Conservation (phyloP, 192 early-diverging fungal genomes). For the Phlyctochytrium arcticum region DNA sequence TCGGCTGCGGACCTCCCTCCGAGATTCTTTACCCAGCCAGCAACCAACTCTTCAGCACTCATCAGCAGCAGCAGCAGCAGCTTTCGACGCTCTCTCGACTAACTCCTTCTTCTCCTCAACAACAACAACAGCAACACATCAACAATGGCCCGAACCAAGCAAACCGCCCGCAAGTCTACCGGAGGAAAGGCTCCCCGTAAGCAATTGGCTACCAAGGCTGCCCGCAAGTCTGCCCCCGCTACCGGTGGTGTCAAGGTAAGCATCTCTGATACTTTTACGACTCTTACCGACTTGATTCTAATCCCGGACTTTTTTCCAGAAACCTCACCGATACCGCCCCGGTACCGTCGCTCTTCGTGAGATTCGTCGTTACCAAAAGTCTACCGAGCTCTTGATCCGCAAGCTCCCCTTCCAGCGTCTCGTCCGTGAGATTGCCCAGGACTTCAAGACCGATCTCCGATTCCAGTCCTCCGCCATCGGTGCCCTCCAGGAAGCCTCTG, state of each 20-base stretch:
- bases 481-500: constrained; percentile 95
- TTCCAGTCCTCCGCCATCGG: constrained; percentile 99
- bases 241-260: constrained; percentile 88
- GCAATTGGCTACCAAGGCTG: constrained; percentile 81
- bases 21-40: background rate
- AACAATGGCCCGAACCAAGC: constrained; percentile 74
- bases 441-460: constrained; percentile 98
- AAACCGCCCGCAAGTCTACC: constrained; percentile 98
- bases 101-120: background rate
- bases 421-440: constrained; percentile 98
- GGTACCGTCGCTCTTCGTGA: constrained; percentile 82
- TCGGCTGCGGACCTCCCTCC: background rate
- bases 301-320: constrained; percentile 50
- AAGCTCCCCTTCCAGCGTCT: constrained; percentile 89
- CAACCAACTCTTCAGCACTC: background rate
- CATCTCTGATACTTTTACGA: constrained; percentile 6
- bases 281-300: constrained; percentile 36
- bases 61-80: background rate
- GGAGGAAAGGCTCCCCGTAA: constrained; percentile 99
- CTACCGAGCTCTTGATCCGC: constrained; percentile 73
- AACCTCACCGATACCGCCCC: constrained; percentile 84
- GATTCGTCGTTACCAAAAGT: constrained; percentile 88
- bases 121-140: constrained; percentile 5
- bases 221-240: constrained; percentile 92
- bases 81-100: background rate